These are phyloP conservation scores for Fusarium sp. DNA, from an alignment of 2,329 filamentous ascomycete species.

Conservation along the genomic window DNA sequence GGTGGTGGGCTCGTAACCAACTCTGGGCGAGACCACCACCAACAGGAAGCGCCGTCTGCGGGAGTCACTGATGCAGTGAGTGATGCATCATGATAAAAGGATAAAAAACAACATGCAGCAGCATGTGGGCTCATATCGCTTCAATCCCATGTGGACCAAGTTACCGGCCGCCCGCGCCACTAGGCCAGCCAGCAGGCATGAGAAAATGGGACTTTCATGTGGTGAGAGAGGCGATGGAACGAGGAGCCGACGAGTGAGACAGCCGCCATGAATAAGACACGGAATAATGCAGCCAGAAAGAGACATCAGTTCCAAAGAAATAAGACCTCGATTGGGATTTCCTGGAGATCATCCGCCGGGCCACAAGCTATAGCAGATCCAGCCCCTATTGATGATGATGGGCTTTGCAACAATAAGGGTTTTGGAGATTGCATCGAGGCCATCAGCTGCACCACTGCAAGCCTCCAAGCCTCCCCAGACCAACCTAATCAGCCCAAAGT, in stretches of 20 bases:
- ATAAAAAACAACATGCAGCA: slow-evolving; percentile 33
- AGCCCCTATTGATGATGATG: slow-evolving; percentile 33
- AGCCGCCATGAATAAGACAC: slow-evolving; percentile 3
- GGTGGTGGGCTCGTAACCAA: slow-evolving; percentile 42
- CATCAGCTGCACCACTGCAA: slow-evolving; percentile 11
- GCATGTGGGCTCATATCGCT: slow-evolving; percentile 34
- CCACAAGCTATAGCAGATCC: slow-evolving; percentile 17
- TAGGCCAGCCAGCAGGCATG: slow-evolving; percentile 25
- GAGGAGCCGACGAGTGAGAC: slow-evolving; percentile 23
- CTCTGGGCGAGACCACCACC: slow-evolving; percentile 33
- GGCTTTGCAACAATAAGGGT: slow-evolving; percentile 28
- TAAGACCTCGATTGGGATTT: slow-evolving; percentile 34
- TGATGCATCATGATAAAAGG: slow-evolving; percentile 31
- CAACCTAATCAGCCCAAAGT: slow-evolving; percentile 25
- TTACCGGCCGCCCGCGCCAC: slow-evolving; percentile 38
- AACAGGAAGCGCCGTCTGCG: slow-evolving; percentile 39
- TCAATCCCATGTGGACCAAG: slow-evolving; percentile 27
- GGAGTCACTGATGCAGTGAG: slow-evolving; percentile 24
- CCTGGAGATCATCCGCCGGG: slow-evolving; percentile 25
- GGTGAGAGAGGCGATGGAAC: slow-evolving; percentile 6
- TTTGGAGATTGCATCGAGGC: slow-evolving; percentile 37
- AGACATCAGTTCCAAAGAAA: neutral
- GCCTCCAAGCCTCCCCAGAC: slow-evolving; percentile 26
- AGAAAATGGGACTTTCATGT: slow-evolving; percentile 23
- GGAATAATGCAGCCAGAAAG: neutral